A percentile compares a stretch with the other conserved stretches of the same genome.
Evolutionary conservation across 371 early-diverging fungal genomes (phyloP).

Genomic region (Batrachochytrium dendrobatidis): DNA sequence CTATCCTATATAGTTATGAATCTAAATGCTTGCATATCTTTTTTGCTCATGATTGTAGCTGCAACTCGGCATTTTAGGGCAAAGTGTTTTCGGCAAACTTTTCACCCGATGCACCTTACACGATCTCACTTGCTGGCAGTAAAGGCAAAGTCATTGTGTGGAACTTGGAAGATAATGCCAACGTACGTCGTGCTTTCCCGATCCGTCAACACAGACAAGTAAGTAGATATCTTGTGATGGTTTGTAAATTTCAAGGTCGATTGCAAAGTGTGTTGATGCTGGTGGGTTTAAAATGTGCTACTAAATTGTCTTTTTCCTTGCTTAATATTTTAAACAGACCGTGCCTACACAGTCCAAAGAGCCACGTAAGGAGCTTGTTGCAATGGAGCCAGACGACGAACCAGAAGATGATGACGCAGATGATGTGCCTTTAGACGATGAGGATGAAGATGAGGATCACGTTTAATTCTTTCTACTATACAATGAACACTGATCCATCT

Average conservation of each 20-base stretch:
- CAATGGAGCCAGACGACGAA: constrained; percentile 27
- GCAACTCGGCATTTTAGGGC: constrained; percentile 38
- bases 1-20: neutral
- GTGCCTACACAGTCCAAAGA: constrained; percentile 4
- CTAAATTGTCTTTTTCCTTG: neutral
- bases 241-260: neutral
- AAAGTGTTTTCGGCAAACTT: constrained; percentile 78
- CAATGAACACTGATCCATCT: too few relatives aligned
- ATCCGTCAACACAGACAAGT: constrained; percentile 1
- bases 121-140: constrained; percentile 80
- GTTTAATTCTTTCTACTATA: too few relatives aligned
- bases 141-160: constrained; percentile 81
- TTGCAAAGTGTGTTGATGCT: neutral
- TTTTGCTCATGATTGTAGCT: neutral
- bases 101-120: constrained; percentile 79
- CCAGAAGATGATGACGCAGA: constrained; percentile 48
- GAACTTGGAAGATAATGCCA: constrained; percentile 82
- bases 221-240: neutral
- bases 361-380: constrained; percentile 6
- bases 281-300: too few relatives aligned
- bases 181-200: constrained; percentile 62
- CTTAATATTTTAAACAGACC: constrained; percentile 33
- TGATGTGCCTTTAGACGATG: constrained; percentile 38
- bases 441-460: constrained; percentile 34
- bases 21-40: neutral